Evolutionary conservation across 2,329 filamentous ascomycete species (phyloP), one percentile per base, ranked within the genome.

Genomic region (Cladophialophora bantiana): DNA sequence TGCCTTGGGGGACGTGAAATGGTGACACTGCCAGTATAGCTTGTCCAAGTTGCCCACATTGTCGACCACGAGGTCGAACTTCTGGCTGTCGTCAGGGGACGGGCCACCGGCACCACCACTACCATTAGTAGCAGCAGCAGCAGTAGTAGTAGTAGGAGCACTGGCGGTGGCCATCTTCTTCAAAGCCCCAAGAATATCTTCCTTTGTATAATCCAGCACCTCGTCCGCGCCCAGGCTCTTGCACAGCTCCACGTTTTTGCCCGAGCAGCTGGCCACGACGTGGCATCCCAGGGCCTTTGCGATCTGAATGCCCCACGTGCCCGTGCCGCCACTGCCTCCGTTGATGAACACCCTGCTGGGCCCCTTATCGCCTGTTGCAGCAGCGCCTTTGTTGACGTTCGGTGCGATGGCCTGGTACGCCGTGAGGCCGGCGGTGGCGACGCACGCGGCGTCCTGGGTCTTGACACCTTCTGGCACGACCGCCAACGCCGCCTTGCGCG

Each of bases 241-340:
- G 73, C 86, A 88, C 1, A 90, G 75, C 53, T 85, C 82, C 0
- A 83, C 78, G 74, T 90, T 91, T 5, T 75, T 75, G 0, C 78
- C 81, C 9, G 87, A 90, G 72, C 88, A 90, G 4, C 82, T 83
- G 1, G 82, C 81, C 1, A 84, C 86, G 36, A 91, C 88, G 68
- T 84, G 78, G 70, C 85, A 88, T 0, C 87, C 88, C 3, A 86
- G 73, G 0, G 79, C 78, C 74, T 89, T 90, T 7, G 88, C 88
- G 53, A 90, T 83, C 73, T 90, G 88, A 61, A 90, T 86, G 0
- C 81, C 84, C 65, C 83, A 89, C 0, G 83, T 82, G 0, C 89
- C 89, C 0, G 82, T 84, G 0, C 88, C 88, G 9, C 89, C 89
- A 5, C 83, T 86, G 0, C 87, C 88, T 12, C 87, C 88, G 70